phyloP scores from a whole-genome alignment of 139 green algal genomes.

The Micractinium sp. region DNA sequence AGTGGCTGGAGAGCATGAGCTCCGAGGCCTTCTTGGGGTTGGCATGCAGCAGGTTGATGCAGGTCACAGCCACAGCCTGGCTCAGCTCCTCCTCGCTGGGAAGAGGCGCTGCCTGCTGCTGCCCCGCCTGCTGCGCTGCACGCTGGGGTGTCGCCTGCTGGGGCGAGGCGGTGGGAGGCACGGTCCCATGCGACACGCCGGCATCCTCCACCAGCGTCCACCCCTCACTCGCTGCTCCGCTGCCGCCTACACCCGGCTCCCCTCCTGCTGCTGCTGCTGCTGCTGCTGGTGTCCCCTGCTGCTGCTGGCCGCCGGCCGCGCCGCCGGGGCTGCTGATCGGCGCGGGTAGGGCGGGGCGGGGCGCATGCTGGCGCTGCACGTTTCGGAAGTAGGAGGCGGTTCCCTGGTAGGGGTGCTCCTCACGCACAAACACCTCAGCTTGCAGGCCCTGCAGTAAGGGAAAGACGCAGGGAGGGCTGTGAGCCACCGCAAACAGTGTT shows the following conservation, averaged over 20 bases:
- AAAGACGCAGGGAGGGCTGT: background rate
- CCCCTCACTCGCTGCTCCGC: background rate
- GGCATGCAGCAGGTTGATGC: slow-evolving; percentile 95
- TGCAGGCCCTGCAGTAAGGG: slow-evolving; percentile 37
- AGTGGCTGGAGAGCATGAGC: slow-evolving; percentile 77
- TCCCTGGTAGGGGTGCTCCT: slow-evolving; percentile 82
- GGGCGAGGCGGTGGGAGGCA: background rate
- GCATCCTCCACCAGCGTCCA: slow-evolving; percentile 24
- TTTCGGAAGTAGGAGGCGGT: slow-evolving; percentile 81
- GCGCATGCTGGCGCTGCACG: slow-evolving; percentile 77
- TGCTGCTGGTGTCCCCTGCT: background rate
- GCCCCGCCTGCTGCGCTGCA: background rate
- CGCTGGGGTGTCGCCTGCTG: background rate
- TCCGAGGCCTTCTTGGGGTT: slow-evolving; percentile 69
- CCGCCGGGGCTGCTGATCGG: background rate
- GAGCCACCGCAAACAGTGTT: background rate
- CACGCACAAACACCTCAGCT: slow-evolving; percentile 81
- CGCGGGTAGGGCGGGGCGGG: background rate
- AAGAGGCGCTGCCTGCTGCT: background rate
- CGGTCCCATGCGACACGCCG: background rate
- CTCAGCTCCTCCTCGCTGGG: background rate
- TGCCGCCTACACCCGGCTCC: background rate
- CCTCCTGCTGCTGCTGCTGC: background rate
- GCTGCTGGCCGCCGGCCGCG: background rate
- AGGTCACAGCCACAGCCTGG: slow-evolving; percentile 74